Percentiles rank a stretch among this genome's conserved stretches.
Evolutionary conservation across 164 flowering plant species (phyloP).

Genomic region (Piper longum): DNA sequence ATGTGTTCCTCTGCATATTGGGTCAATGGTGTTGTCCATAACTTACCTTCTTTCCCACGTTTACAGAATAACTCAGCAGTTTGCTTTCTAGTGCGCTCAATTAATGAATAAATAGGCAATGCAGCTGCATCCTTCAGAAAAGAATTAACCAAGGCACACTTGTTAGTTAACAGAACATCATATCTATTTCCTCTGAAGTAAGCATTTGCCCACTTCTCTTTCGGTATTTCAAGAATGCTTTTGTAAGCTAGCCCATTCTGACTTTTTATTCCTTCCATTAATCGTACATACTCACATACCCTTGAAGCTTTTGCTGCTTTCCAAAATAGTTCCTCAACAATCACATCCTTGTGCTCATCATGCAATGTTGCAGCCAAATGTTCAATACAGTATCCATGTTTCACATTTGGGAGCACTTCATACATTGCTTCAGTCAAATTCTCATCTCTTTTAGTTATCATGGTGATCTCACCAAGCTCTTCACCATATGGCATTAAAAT

Average conservation of each 20-base stretch:
- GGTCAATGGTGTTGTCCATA: conserved; percentile 34
- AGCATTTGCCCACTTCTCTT: conserved; percentile 60
- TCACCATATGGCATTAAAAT: background rate
- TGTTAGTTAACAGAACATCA: conserved; percentile 56
- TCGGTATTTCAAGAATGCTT: background rate
- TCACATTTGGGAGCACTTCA: background rate
- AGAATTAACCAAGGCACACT: conserved; percentile 45
- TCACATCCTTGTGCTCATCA: background rate
- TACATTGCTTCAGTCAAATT: background rate
- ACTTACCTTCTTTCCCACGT: conserved; percentile 34
- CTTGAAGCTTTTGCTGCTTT: background rate
- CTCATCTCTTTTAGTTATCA: background rate
- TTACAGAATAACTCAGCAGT: conserved; percentile 51
- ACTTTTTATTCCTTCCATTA: background rate
- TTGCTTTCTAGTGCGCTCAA: conserved; percentile 51
- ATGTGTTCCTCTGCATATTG: conserved; percentile 36
- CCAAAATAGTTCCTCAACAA: background rate
- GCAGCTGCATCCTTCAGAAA: conserved; percentile 49
- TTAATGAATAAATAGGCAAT: conserved; percentile 61
- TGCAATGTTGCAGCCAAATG: background rate
- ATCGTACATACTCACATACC: background rate
- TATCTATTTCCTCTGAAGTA: conserved; percentile 58
- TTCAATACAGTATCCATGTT: background rate
- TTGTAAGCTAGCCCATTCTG: background rate
- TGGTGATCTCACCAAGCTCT: background rate